Conservation (phyloP, 108 stramenopile genomes). For the Nannochloropsis gaditana region DNA sequence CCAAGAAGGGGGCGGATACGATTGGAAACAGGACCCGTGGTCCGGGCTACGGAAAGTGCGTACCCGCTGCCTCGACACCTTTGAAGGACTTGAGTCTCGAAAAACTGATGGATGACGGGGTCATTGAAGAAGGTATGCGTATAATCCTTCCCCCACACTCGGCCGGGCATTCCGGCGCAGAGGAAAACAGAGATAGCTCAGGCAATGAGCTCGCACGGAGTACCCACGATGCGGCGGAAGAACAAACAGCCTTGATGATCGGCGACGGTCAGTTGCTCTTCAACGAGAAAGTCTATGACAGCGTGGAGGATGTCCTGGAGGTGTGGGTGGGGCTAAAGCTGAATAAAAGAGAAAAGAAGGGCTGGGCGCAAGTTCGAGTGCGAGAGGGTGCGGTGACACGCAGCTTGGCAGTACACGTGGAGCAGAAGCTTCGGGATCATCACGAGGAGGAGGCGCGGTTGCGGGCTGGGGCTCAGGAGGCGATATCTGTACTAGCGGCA, state of each 20-base stretch:
- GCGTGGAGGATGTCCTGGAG: background rate
- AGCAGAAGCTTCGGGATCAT: background rate
- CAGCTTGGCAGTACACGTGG: background rate
- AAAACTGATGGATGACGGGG: background rate
- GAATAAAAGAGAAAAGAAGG: background rate
- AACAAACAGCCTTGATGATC: background rate
- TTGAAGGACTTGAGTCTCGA: background rate
- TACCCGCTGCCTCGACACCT: background rate
- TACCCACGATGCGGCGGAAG: background rate
- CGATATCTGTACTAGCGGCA: background rate
- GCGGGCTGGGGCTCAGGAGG: slow-evolving; percentile 2
- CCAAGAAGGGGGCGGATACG: too few relatives aligned
- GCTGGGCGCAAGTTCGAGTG: background rate
- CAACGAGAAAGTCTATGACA: background rate
- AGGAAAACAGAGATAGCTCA: background rate
- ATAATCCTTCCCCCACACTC: background rate
- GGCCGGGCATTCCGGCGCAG: too few relatives aligned
- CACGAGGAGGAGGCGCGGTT: background rate
- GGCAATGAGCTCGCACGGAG: background rate
- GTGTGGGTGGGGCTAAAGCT: background rate
- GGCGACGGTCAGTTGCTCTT: background rate
- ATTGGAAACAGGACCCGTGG: too few relatives aligned
- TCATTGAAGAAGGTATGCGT: background rate
- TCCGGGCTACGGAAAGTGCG: too few relatives aligned
- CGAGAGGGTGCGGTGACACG: background rate